phyloP scores from a whole-genome alignment of 495 filamentous ascomycete species.

The Podospora sp. region DNA sequence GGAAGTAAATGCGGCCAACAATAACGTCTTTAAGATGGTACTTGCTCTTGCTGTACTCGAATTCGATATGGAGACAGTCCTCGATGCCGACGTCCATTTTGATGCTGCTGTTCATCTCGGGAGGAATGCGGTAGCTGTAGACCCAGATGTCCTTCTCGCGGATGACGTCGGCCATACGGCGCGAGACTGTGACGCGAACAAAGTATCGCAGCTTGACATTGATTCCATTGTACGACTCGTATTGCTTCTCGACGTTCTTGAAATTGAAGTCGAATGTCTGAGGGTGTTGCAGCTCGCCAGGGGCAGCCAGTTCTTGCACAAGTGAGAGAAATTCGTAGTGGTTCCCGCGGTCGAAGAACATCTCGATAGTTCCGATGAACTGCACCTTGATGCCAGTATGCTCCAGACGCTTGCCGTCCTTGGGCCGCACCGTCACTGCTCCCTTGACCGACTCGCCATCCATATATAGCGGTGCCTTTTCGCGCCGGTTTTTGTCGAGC shows the following conservation, averaged over 20 bases:
- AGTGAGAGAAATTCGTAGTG: slow-evolving; percentile 98
- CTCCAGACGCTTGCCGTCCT: slow-evolving; percentile 97
- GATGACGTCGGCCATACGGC: slow-evolving; percentile 95
- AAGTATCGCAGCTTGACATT: slow-evolving; percentile 99
- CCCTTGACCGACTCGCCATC: slow-evolving; percentile 98
- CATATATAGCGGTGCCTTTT: slow-evolving; percentile 96
- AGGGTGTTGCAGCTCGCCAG: slow-evolving; percentile 96
- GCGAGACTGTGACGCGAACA: slow-evolving; percentile 91
- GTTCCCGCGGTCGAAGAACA: slow-evolving; percentile 99
- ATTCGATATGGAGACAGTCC: slow-evolving; percentile 98
- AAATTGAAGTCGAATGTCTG: slow-evolving; percentile 99
- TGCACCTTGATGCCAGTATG: slow-evolving; percentile 99
- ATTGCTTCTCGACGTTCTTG: slow-evolving; percentile 99
- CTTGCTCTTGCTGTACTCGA: slow-evolving; percentile 98
- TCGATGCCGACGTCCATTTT: slow-evolving; percentile 99
- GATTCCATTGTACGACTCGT: slow-evolving; percentile 99
- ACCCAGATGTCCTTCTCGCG: slow-evolving; percentile 99
- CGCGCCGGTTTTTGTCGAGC: slow-evolving; percentile 93
- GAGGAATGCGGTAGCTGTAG: slow-evolving; percentile 97
- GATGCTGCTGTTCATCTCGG: slow-evolving; percentile 96
- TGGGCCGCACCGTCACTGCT: slow-evolving; percentile 89
- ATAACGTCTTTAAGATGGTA: slow-evolving; percentile 99
- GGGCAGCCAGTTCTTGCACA: slow-evolving; percentile 92
- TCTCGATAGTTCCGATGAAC: slow-evolving; percentile 99
- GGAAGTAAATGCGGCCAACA: slow-evolving; percentile 97